These are phyloP conservation scores for Calocera viscosa DNA, from an alignment of 768 basidiomycete genomes.

Conservation along the genomic window DNA sequence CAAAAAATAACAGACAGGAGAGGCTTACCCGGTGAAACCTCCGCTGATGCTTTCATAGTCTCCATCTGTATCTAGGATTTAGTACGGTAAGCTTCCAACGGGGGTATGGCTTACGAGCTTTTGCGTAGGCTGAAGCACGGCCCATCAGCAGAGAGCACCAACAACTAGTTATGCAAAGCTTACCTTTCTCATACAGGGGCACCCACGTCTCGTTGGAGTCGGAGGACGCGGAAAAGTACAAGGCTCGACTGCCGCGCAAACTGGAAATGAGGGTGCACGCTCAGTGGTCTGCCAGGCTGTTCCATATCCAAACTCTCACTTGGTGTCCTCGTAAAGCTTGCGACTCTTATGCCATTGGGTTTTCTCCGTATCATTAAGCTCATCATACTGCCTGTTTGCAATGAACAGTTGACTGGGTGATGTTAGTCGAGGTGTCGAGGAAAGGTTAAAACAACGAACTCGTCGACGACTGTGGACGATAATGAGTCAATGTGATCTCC, in stretches of 20 bases:
- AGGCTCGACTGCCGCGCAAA: not conserved
- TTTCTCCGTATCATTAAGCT: not conserved
- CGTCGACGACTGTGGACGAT: not conserved
- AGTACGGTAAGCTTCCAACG: no score
- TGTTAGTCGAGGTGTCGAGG: not conserved
- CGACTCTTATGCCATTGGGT: not conserved
- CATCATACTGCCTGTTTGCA: not conserved
- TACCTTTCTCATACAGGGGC: not conserved
- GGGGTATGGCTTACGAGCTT: not conserved
- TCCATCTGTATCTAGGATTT: not conserved
- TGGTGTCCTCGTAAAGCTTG: not conserved
- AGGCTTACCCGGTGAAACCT: not conserved
- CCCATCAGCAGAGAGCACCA: not conserved
- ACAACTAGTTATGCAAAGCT: not conserved
- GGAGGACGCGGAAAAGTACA: not conserved
- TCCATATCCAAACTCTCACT: no score
- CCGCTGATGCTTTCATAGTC: not conserved
- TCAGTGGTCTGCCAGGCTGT: no score
- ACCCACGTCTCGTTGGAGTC: not conserved
- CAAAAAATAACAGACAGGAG: not conserved
- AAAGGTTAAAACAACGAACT: not conserved
- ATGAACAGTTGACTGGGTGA: not conserved
- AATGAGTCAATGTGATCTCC: not conserved
- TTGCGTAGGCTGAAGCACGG: not conserved
- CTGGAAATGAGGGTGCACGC: not conserved